phyloP scores from a whole-genome alignment of 495 filamentous ascomycete species.

The Glonium stellatum region DNA sequence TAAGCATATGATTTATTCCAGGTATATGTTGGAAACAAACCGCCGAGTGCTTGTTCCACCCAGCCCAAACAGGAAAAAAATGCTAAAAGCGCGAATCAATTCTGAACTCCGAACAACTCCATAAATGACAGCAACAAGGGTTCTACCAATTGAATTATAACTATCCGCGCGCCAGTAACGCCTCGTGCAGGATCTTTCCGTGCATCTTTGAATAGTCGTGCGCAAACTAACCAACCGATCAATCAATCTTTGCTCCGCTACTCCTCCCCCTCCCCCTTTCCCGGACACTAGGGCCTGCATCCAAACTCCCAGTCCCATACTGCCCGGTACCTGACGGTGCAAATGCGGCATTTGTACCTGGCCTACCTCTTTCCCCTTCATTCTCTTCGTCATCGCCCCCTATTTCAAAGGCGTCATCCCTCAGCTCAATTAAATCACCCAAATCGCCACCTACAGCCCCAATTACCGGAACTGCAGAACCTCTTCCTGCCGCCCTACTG shows the following conservation, averaged over 20 bases:
- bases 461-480: conserved; percentile 33
- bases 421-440: conserved; percentile 81
- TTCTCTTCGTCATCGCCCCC: conserved; percentile 27
- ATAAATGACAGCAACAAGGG: no score
- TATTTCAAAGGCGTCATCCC: conserved; percentile 49
- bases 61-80: no score
- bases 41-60: neutral
- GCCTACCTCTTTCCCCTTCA: conserved; percentile 19
- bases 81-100: no score
- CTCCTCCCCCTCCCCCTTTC: neutral
- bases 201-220: no score
- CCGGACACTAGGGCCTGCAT: neutral
- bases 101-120: no score
- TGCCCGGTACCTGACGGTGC: neutral
- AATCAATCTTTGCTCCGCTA: neutral
- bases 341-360: conserved; percentile 2
- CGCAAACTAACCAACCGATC: neutral
- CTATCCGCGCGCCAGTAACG: no score
- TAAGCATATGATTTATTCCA: no score
- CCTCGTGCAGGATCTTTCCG: no score
- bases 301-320: neutral
- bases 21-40: neutral
- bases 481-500: conserved; percentile 27
- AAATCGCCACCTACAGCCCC: conserved; percentile 34
- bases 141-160: no score